These are phyloP conservation scores for Trichoderma koningiopsis DNA, from an alignment of 2,329 filamentous ascomycete species.

Conservation along the genomic window DNA sequence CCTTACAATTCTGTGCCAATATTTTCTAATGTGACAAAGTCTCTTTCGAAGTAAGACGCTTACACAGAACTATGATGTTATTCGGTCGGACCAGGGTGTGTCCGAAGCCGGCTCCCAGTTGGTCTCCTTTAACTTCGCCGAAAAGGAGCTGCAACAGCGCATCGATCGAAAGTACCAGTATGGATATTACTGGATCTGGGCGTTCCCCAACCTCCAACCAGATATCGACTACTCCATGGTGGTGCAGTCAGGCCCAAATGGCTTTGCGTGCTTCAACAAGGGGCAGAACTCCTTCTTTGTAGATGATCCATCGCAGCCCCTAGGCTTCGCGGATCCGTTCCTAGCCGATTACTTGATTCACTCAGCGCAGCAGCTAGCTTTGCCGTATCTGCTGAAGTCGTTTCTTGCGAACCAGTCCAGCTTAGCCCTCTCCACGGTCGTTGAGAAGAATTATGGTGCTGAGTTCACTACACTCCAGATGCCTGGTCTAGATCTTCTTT, in stretches of 20 bases:
- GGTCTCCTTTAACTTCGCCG: not conserved
- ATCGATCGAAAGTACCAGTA: not conserved
- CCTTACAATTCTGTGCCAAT: not conserved
- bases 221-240: not conserved
- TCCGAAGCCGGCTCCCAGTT: not conserved
- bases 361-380: not conserved
- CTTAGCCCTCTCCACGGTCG: not conserved
- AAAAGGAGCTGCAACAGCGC: not conserved
- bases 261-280: not conserved
- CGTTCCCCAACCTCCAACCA: not conserved
- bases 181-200: not conserved
- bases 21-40: not conserved
- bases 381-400: not conserved
- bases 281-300: conserved; percentile 3
- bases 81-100: not conserved
- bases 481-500: not conserved
- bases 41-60: not conserved
- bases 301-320: not conserved
- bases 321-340: not conserved
- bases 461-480: not conserved
- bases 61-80: not conserved
- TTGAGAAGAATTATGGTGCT: not conserved
- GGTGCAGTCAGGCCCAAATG: not conserved
- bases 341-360: not conserved
- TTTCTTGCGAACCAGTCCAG: not conserved